Evolutionary conservation across 768 basidiomycete species (phyloP).

Genomic region (Auricularia sp.): DNA sequence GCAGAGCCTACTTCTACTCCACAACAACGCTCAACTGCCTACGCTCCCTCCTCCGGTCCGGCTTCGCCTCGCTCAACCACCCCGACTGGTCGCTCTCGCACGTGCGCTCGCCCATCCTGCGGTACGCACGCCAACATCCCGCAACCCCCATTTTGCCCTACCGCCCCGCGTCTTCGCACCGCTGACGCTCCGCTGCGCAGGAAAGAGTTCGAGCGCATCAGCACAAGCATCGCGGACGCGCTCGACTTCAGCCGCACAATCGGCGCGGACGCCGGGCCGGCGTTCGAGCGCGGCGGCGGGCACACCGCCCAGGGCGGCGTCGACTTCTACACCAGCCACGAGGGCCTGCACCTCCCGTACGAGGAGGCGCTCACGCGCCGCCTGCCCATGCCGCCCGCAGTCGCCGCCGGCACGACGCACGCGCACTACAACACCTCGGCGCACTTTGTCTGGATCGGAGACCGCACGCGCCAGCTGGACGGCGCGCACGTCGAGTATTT

Average conservation of each 20-base stretch:
- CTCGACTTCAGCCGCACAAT: conserved; percentile 89
- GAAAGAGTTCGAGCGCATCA: conserved; percentile 75
- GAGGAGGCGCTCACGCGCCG: conserved; percentile 84
- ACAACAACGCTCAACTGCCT: conserved; percentile 88
- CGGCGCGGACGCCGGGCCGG: conserved; percentile 50
- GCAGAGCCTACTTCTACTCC: conserved; percentile 97
- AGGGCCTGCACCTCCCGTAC: conserved; percentile 86
- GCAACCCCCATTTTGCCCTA: too few species aligned
- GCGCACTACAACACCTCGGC: conserved; percentile 91
- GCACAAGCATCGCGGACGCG: conserved; percentile 77
- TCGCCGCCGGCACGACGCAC: too few species aligned
- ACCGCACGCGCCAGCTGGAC: conserved; percentile 82
- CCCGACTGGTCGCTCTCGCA: conserved; percentile 91
- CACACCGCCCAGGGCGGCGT: conserved; percentile 72
- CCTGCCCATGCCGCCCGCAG: conserved; percentile 34
- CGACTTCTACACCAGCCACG: conserved; percentile 83
- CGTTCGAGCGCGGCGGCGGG: conserved; percentile 65
- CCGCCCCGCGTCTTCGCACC: too few species aligned
- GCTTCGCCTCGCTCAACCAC: conserved; percentile 87
- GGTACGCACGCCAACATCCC: too few species aligned
- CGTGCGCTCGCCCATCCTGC: conserved; percentile 71
- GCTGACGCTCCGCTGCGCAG: conserved; percentile 23
- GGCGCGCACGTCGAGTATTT: conserved; percentile 97
- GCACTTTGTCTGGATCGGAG: conserved; percentile 96
- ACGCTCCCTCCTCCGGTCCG: conserved; percentile 77